Evolutionary conservation across 2,329 filamentous ascomycete species (phyloP).

Genomic region (Polychaeton citri): DNA sequence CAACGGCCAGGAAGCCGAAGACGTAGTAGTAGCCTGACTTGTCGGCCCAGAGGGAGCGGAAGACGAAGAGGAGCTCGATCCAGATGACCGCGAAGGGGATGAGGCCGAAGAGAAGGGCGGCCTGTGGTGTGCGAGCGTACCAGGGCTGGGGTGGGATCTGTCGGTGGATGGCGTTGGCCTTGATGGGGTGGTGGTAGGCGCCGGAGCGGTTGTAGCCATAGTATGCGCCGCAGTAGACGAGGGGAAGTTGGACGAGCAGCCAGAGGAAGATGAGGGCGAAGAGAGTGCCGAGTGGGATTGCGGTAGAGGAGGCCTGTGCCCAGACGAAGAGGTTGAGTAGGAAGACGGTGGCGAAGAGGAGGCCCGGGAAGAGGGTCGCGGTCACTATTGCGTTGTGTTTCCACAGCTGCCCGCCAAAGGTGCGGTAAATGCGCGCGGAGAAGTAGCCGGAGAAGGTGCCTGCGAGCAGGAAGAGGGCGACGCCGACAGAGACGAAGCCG

Average conservation of each 20-base stretch:
- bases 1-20: conserved; percentile 70
- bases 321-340: conserved; percentile 80
- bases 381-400: conserved; percentile 62
- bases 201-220: conserved; percentile 55
- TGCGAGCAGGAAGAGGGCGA: conserved; percentile 72
- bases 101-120: conserved; percentile 58
- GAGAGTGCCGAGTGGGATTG: conserved; percentile 70
- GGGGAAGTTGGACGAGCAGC: conserved; percentile 73
- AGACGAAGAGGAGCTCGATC: conserved; percentile 75
- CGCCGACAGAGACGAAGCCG: conserved; percentile 72
- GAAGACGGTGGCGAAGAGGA: conserved; percentile 62
- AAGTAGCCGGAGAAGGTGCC: conserved; percentile 80
- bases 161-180: conserved; percentile 56
- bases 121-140: conserved; percentile 54
- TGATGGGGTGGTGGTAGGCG: conserved; percentile 70
- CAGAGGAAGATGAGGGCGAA: conserved; percentile 61
- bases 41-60: conserved; percentile 79
- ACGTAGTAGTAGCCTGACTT: conserved; percentile 89
- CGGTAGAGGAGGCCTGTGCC: conserved; percentile 78
- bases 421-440: conserved; percentile 69
- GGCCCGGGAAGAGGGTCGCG: conserved; percentile 63
- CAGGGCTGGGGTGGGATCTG: conserved; percentile 64
- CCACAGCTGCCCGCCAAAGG: conserved; percentile 64
- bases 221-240: conserved; percentile 71
- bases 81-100: conserved; percentile 80